A percentile compares a stretch with the other conserved stretches of the same genome.
Evolutionary conservation across 345 rosid species (phyloP).

Genomic region (Clausena lansium): DNA sequence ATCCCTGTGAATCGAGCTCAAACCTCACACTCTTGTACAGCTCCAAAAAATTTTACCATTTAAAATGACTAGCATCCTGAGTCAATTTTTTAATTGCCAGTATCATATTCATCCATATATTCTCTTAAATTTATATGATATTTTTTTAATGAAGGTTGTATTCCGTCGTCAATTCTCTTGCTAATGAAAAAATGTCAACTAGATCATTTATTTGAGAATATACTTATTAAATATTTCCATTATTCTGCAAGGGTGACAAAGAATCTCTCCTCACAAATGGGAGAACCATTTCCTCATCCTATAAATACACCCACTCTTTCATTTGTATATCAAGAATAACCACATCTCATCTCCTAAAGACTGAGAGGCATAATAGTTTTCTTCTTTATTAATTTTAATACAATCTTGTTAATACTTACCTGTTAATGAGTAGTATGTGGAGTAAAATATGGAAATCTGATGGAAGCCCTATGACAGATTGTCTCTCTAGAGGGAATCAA

Average conservation of each 20-base stretch:
- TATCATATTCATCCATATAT: no score
- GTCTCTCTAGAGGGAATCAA: conserved; percentile 21
- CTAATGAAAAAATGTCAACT: no score
- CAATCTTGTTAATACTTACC: neutral
- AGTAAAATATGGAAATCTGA: conserved; percentile 7
- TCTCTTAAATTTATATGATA: no score
- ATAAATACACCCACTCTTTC: conserved; percentile 5
- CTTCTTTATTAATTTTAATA: neutral
- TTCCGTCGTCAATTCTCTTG: no score
- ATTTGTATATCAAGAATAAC: neutral
- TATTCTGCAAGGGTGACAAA: neutral
- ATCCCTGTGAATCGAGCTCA: no score
- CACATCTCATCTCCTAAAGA: neutral
- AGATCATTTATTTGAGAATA: no score
- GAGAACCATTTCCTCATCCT: neutral
- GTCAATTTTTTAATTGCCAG: no score
- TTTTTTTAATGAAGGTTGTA: no score
- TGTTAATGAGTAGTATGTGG: conserved; percentile 1
- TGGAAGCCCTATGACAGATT: conserved; percentile 8
- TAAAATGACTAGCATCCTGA: no score
- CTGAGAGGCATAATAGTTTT: neutral
- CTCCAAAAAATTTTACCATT: no score
- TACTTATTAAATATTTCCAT: neutral
- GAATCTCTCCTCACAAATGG: conserved; percentile 6
- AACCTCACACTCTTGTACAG: no score